Conservation (phyloP, 805 yeast species). For the Pichia heedii region DNA sequence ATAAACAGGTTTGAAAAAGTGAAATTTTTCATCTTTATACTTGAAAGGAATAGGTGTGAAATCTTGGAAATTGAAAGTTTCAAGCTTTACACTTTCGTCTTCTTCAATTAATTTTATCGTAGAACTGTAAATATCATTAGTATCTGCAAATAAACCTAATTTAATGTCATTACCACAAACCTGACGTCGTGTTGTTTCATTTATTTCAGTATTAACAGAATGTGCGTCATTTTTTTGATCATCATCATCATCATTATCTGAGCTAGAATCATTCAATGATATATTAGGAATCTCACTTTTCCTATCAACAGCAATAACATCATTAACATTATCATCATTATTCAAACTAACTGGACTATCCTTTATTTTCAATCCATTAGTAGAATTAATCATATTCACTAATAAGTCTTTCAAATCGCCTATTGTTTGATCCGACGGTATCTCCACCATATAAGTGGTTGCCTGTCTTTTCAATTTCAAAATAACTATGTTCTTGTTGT, state of each 20-base stretch:
- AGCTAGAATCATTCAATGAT: conserved; percentile 3
- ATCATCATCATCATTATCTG: conserved; percentile 14
- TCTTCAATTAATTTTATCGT: conserved; percentile 15
- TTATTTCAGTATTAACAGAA: conserved; percentile 9
- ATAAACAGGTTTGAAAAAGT: conserved; percentile 8
- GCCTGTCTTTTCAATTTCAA: conserved; percentile 29
- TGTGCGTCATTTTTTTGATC: conserved; percentile 27
- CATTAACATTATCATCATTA: conserved; percentile 14
- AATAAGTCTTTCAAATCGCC: conserved; percentile 25
- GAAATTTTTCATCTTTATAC: conserved; percentile 30
- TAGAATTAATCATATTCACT: conserved; percentile 30
- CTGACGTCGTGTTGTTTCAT: conserved; percentile 12
- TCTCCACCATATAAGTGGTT: conserved; percentile 26
- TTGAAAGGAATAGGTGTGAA: conserved; percentile 36
- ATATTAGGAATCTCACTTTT: conserved; percentile 31
- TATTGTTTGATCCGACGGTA: conserved; percentile 18
- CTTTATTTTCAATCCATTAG: conserved; percentile 39
- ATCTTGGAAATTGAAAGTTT: conserved; percentile 30
- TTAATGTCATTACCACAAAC: conserved; percentile 22
- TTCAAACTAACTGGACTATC: conserved; percentile 23
- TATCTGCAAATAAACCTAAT: conserved; percentile 36
- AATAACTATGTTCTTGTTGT: conserved; percentile 14
- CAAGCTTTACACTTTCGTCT: conserved; percentile 23
- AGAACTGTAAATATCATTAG: conserved; percentile 14
- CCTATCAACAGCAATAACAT: conserved; percentile 25